These are phyloP conservation scores for Saccharomycopsis oosterbeekiorum DNA, from an alignment of 805 yeast genomes.

Conservation along the genomic window DNA sequence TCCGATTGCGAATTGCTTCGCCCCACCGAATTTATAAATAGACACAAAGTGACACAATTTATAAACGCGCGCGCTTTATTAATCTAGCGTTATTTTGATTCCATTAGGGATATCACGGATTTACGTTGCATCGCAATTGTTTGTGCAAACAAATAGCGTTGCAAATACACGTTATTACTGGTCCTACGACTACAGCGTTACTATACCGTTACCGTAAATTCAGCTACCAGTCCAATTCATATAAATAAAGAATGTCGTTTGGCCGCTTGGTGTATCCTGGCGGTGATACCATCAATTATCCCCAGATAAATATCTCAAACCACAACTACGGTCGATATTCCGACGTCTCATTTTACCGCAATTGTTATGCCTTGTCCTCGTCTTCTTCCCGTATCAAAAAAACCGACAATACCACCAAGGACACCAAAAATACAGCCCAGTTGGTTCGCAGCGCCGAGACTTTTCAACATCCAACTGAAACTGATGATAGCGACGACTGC, in stretches of 20 bases:
- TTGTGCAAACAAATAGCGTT: too few relatives aligned
- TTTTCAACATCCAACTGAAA: neutral
- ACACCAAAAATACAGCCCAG: neutral
- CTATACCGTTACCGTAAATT: too few relatives aligned
- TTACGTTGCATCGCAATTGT: neutral
- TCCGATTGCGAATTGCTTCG: neutral
- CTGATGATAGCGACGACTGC: neutral
- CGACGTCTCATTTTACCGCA: constrained; percentile 5
- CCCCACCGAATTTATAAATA: neutral
- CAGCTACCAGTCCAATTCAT: neutral
- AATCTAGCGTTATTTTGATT: too few relatives aligned
- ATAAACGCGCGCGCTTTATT: neutral
- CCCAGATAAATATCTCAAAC: constrained; percentile 14
- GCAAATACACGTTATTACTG: too few relatives aligned
- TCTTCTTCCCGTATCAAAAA: neutral
- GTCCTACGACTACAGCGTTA: too few relatives aligned
- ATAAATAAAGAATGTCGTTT: neutral
- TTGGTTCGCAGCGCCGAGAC: neutral
- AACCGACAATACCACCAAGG: neutral
- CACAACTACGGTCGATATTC: constrained; percentile 17
- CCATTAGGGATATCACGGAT: neutral
- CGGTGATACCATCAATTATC: neutral
- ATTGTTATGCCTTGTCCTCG: neutral
- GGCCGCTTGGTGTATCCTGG: neutral
- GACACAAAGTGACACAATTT: neutral